phyloP scores from a whole-genome alignment of 139 green algal genomes.

The Chlorella sp. region DNA sequence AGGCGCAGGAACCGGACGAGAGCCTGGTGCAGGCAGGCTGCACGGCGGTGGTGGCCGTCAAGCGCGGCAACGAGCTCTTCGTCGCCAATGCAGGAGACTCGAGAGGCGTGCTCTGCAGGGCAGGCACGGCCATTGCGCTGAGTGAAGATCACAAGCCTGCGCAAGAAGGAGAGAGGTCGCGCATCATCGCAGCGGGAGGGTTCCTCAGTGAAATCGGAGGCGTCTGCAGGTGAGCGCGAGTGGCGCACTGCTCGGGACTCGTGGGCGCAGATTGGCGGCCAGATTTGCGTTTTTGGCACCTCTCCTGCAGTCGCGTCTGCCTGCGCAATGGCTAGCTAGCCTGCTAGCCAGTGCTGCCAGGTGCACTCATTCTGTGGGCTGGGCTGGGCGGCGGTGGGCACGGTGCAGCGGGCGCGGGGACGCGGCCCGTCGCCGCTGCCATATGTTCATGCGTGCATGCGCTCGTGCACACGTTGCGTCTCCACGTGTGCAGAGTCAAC shows the following conservation, averaged over 20 bases:
- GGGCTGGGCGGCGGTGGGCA: no score
- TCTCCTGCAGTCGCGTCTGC: no score
- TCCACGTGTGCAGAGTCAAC: conserved; percentile 82
- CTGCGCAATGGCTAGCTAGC: no score
- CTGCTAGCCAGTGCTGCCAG: no score
- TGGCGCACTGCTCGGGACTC: no score
- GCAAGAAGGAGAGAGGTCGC: conserved; percentile 57
- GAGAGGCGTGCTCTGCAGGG: conserved; percentile 70
- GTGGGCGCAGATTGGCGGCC: no score
- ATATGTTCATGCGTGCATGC: no score
- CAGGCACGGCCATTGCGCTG: conserved; percentile 54
- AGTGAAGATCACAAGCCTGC: conserved; percentile 84
- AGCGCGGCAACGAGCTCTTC: conserved; percentile 60
- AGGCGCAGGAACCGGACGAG: conserved; percentile 26
- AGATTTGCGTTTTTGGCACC: no score
- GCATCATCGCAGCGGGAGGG: conserved; percentile 77
- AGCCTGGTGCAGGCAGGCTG: conserved; percentile 60
- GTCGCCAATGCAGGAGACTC: conserved; percentile 91
- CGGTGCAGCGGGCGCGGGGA: no score
- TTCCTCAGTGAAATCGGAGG: conserved; percentile 41
- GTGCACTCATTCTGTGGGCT: no score
- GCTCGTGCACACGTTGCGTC: no score
- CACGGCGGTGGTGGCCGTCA: conserved; percentile 83
- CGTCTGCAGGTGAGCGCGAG: conserved; percentile 23
- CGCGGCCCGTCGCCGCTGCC: no score